Base-by-base conservation (phyloP, 805 yeast species). In the Monosporozyma servazzii region DNA sequence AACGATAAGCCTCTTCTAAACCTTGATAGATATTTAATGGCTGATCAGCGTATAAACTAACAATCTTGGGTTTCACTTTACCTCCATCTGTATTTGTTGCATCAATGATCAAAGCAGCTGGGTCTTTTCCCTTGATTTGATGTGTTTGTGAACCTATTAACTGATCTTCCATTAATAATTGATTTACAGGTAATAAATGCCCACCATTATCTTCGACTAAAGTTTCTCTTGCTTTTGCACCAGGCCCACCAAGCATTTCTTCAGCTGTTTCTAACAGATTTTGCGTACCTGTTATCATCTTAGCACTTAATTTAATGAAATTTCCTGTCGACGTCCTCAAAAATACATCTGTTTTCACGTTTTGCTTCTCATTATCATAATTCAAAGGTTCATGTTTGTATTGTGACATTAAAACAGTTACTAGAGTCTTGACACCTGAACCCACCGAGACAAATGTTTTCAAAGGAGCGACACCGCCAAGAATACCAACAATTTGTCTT, bases 201-300 rank as follows among this genome's bases (percentile, higher is more conserved):
- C 48, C 48, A 11, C 48, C 48, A 11, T 50, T 45, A 21, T 52
- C 37, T 49, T 29, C 53, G 53, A 29, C 27, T 5, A 18, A 23
- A 4, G 15, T 21, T 25, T 49, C 37, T 27, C 43, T 30, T 7
- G 44, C 27, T 10, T 58, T 61, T 0, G 82, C 67, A 0, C 91
- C 93, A 55, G 74, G 74, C 0, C 95, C 95, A 7, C 93, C 95
- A 40, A 88, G 69, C 7, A 79, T 75, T 56, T 82, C 85, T 62
- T 89, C 97, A 0, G 95, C 82, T 49, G 77, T 80, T 58, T 89
- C 96, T 44, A 90, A 66, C 2, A 87, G 67, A 0, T 82, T 80
- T 60, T 89, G 97, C 0, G 96, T 86, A 0, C 97, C 96, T 9
- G 89, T 84, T 1, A 95, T 90, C 29, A 90, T 63, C 58, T 85